Conservation (phyloP, 768 basidiomycete genomes). For the Phylloporus scabripes region DNA sequence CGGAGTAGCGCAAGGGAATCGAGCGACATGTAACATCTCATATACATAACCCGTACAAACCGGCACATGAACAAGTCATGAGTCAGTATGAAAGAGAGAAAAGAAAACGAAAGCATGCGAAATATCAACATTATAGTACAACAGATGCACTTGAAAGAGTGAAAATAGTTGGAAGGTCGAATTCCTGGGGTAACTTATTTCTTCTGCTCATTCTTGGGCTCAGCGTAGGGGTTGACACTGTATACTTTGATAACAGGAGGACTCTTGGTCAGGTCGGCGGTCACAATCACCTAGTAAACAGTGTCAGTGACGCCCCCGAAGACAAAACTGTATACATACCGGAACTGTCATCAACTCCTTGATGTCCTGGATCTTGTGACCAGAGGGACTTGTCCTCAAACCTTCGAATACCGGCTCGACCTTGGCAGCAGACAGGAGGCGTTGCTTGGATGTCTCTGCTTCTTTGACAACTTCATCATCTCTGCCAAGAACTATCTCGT, state of each 20-base stretch:
- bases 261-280: slow-evolving; percentile 91
- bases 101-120: slow-evolving; percentile 28
- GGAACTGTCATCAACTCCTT: slow-evolving; percentile 90
- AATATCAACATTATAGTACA: slow-evolving; percentile 30
- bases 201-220: slow-evolving; percentile 34
- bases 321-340: slow-evolving; percentile 42
- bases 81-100: slow-evolving; percentile 28
- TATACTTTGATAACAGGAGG: slow-evolving; percentile 97
- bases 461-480: slow-evolving; percentile 36
- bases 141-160: slow-evolving; percentile 9
- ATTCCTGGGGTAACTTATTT: slow-evolving; percentile 29
- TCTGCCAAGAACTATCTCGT: slow-evolving; percentile 75
- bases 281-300: slow-evolving; percentile 74
- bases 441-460: slow-evolving; percentile 70
- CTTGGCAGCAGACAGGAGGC: slow-evolving; percentile 70
- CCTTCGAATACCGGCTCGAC: slow-evolving; percentile 80
- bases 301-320: slow-evolving; percentile 3
- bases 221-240: slow-evolving; percentile 88
- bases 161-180: slow-evolving; percentile 4
- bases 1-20: slow-evolving; percentile 14
- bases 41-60: slow-evolving; percentile 27
- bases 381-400: slow-evolving; percentile 59
- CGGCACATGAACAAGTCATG: slow-evolving; percentile 25
- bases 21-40: slow-evolving; percentile 21
- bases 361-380: slow-evolving; percentile 96